Conservation (phyloP, 2,329 filamentous ascomycete genomes). For the Ceratocystiopsis brevicomis region DNA sequence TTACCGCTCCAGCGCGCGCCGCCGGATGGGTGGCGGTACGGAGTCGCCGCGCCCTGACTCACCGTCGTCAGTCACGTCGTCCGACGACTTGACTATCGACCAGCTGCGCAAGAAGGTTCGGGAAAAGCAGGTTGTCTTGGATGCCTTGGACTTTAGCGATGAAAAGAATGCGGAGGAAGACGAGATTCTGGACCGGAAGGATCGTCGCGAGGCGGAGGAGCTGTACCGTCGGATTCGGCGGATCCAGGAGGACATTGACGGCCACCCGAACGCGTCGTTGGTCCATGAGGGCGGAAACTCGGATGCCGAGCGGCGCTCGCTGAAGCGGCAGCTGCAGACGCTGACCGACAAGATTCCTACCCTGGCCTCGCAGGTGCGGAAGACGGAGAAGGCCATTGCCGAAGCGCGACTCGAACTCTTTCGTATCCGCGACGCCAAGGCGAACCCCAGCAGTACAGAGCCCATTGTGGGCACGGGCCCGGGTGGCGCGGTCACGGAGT, state of each 20-base stretch:
- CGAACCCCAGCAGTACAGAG: slow-evolving; percentile 61
- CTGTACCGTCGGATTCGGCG: slow-evolving; percentile 81
- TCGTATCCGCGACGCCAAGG: slow-evolving; percentile 81
- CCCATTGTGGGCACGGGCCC: slow-evolving; percentile 83
- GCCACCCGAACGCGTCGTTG: slow-evolving; percentile 60
- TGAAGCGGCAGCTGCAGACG: slow-evolving; percentile 78
- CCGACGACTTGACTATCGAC: slow-evolving; percentile 66
- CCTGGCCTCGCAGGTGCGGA: slow-evolving; percentile 77
- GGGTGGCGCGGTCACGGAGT: slow-evolving; percentile 76
- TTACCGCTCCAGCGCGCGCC: slow-evolving; percentile 84
- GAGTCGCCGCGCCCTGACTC: slow-evolving; percentile 61
- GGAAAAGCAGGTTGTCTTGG: slow-evolving; percentile 83
- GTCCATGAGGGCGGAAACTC: slow-evolving; percentile 55
- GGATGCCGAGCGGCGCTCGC: slow-evolving; percentile 65
- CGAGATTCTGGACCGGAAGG: slow-evolving; percentile 73
- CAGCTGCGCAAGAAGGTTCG: slow-evolving; percentile 82
- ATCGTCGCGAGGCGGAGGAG: slow-evolving; percentile 82
- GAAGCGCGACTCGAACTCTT: slow-evolving; percentile 86
- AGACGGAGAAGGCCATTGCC: slow-evolving; percentile 79
- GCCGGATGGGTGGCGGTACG: slow-evolving; percentile 48
- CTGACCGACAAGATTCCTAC: slow-evolving; percentile 81
- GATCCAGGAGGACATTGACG: slow-evolving; percentile 86
- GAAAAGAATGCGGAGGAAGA: slow-evolving; percentile 82
- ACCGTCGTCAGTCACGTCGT: slow-evolving; percentile 44
- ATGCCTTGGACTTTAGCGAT: slow-evolving; percentile 92